Conservation (phyloP, 768 basidiomycete genomes). For the Psilocybe sp. region DNA sequence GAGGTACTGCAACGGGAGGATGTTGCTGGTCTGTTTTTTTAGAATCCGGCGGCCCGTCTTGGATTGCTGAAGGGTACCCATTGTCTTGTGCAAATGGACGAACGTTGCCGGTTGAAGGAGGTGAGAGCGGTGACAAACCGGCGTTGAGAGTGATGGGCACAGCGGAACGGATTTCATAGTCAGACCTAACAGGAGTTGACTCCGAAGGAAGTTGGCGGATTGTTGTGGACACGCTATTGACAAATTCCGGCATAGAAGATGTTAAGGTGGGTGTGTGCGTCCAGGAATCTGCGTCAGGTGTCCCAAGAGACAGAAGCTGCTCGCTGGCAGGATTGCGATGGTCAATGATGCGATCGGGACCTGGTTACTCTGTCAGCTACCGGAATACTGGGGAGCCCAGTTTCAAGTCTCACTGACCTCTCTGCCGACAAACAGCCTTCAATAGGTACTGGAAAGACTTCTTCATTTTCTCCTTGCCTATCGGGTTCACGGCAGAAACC, state of each 20-base stretch:
- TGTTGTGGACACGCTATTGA: not conserved
- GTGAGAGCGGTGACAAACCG: too few relatives aligned
- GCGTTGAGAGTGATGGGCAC: too few relatives aligned
- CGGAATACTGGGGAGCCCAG: not conserved
- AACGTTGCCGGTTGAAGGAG: too few relatives aligned
- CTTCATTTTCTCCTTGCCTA: constrained; percentile 70
- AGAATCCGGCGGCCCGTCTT: too few relatives aligned
- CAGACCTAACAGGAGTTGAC: constrained; percentile 20
- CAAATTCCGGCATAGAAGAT: constrained; percentile 23
- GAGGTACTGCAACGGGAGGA: too few relatives aligned
- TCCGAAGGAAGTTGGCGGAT: constrained; percentile 3
- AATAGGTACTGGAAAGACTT: constrained; percentile 74
- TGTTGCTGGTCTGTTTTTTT: too few relatives aligned
- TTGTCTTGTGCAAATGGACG: too few relatives aligned
- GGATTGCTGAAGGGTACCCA: too few relatives aligned
- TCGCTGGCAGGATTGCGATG: constrained; percentile 77
- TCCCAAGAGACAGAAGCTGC: constrained; percentile 34
- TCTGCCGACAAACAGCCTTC: constrained; percentile 55
- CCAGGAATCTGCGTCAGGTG: constrained; percentile 55
- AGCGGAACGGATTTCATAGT: too few relatives aligned
- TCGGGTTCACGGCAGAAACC: constrained; percentile 54
- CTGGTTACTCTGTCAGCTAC: constrained; percentile 16
- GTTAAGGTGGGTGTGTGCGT: constrained; percentile 53
- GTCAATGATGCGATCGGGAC: constrained; percentile 29
- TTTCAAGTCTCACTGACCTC: constrained; percentile 30